phyloP scores from a whole-genome alignment of 805 yeast genomes.

The Saccharomycopsis oosterbeekiorum region DNA sequence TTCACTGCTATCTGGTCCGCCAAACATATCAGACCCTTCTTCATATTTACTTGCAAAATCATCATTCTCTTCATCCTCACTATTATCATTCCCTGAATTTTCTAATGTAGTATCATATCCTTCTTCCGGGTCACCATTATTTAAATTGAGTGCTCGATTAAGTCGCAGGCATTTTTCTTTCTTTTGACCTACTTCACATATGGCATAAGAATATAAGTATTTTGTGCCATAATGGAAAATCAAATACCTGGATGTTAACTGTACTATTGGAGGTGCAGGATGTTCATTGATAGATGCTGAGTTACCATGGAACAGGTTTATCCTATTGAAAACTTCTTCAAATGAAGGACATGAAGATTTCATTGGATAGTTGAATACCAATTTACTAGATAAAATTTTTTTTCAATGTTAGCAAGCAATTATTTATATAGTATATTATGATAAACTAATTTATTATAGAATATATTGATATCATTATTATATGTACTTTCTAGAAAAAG shows the following conservation, averaged over 20 bases:
- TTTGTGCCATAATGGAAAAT: slow-evolving; percentile 10
- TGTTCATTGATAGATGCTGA: not conserved
- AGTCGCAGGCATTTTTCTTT: not conserved
- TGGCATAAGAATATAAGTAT: slow-evolving; percentile 6
- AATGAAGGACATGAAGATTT: slow-evolving; percentile 26
- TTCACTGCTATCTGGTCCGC: not conserved
- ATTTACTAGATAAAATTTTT: slow-evolving; percentile 23
- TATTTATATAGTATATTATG: no score
- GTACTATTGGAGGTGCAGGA: slow-evolving; percentile 2
- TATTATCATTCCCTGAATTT: slow-evolving; percentile 7
- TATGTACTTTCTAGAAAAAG: not conserved
- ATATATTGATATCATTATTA: no score
- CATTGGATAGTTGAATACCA: slow-evolving; percentile 31
- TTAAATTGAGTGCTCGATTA: not conserved
- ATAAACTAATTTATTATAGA: no score
- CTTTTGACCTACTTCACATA: slow-evolving; percentile 3
- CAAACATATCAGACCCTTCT: slow-evolving; percentile 6
- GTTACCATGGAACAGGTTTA: slow-evolving; percentile 16
- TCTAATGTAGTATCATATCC: not conserved
- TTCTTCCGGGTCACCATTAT: not conserved
- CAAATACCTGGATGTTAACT: slow-evolving; percentile 1
- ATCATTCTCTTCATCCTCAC: slow-evolving; percentile 11
- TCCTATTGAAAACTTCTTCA: slow-evolving; percentile 23
- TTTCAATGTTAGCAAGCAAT: not conserved
- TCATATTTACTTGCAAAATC: slow-evolving; percentile 16